phyloP scores from a whole-genome alignment of 2,329 filamentous ascomycete genomes.

The Lomentospora prolificans region DNA sequence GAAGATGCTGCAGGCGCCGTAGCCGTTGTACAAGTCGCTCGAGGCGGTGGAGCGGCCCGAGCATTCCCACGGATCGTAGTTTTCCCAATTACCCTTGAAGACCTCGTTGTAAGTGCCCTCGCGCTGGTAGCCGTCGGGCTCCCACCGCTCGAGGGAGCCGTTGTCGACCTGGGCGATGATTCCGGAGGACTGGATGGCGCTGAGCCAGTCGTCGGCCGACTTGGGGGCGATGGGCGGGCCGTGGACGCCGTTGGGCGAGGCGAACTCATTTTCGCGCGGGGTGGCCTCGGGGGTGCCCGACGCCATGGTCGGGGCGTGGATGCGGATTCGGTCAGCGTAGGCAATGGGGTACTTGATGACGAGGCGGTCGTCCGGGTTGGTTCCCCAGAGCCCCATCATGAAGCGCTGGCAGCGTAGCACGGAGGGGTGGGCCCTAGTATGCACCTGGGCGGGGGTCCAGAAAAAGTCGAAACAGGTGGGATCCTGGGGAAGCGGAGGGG shows the following conservation, averaged over 20 bases:
- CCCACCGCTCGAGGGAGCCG: constrained; percentile 63
- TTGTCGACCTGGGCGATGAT: constrained; percentile 61
- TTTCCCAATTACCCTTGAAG: constrained; percentile 43
- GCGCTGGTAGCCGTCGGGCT: constrained; percentile 55
- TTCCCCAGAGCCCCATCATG: constrained; percentile 58
- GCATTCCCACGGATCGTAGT: constrained; percentile 46
- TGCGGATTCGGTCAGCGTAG: constrained; percentile 60
- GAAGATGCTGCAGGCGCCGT: constrained; percentile 47
- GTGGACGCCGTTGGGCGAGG: constrained; percentile 6
- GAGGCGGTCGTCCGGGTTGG: constrained; percentile 42
- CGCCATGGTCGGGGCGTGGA: constrained; percentile 38
- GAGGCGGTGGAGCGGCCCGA: constrained; percentile 42
- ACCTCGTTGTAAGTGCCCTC: constrained; percentile 45
- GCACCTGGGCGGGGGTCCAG: constrained; percentile 61
- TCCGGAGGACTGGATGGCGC: constrained; percentile 31
- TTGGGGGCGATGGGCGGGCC: constrained; percentile 14
- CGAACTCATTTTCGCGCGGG: constrained; percentile 14
- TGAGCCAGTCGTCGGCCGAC: constrained; percentile 28
- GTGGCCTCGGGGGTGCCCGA: constrained; percentile 34
- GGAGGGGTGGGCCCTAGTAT: constrained; percentile 55
- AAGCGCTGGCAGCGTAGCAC: constrained; percentile 55
- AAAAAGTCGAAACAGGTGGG: constrained; percentile 66
- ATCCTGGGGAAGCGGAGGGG: constrained; percentile 48
- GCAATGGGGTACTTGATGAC: constrained; percentile 52
- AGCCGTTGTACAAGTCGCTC: constrained; percentile 47